Base-by-base conservation (phyloP, 2,329 filamentous ascomycete species). In the Madurella mycetomatis region DNA sequence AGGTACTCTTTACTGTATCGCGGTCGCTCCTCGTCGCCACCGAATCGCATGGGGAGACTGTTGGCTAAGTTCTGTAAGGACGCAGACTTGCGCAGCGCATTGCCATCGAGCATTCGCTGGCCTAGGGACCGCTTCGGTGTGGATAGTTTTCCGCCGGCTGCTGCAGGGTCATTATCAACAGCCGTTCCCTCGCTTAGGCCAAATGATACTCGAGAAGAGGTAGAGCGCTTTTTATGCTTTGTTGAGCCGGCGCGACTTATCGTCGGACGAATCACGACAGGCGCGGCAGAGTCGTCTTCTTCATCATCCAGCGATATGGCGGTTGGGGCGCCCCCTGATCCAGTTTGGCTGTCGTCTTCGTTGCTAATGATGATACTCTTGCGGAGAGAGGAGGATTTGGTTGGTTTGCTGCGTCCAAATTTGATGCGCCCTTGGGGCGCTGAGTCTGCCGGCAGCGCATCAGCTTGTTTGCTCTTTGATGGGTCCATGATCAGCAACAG, bases 1-100 rank as follows among this genome's bases (percentile, higher is more conserved):
- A 99, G 77, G 61, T 92, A 90, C 63, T 95, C 90, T 65, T 88
- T 88, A 73, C 82, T 95, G 69, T 99, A 97, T 55, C 76, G 87
- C 0, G 90, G 91, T 39, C 87, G 77, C 49, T 86, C 85, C 15
- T 87, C 83, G 13, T 88, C 84, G 11, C 71, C 56, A 5, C 76
- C 73, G 1, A 81, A 76, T 8, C 83, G 77, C 52, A 83, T 69
- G 0, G 83, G 83, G 0, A 89, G 69, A 2, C 75, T 68, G 0
- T 50, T 31, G 2, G 81, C 81, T 0, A 88, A 69, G 2, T 76
- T 73, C n/a, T 76, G 66, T 16, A 54, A 55, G 70, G 58, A 76
- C 64, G 48, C 76, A 0, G 57, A 73, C 64, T 70, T 64, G 72
- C 70, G 75, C 1, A 78, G 70, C 0, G 74, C 69, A 46, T 66